phyloP scores from a whole-genome alignment of 306 rosid genomes.

The Quillaja saponaria region DNA sequence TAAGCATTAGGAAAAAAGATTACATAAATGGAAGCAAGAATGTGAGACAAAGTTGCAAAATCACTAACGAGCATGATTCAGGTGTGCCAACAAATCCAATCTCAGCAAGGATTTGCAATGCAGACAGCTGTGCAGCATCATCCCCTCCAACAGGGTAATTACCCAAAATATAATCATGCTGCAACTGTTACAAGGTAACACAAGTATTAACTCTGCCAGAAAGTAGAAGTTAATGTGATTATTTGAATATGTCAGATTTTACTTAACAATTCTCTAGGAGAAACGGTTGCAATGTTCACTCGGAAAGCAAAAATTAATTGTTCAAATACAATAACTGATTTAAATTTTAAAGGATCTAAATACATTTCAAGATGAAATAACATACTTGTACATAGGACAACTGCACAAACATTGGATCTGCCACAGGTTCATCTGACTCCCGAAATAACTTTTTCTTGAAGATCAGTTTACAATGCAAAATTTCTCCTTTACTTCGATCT shows the following conservation, averaged over 20 bases:
- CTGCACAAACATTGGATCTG: slow-evolving; percentile 91
- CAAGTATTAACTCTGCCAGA: slow-evolving; percentile 17
- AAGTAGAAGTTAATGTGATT: slow-evolving; percentile 24
- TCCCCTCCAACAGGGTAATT: slow-evolving; percentile 95
- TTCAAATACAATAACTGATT: background rate
- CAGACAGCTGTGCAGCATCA: slow-evolving; percentile 89
- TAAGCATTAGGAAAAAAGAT: background rate
- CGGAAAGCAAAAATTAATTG: background rate
- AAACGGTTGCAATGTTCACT: too few relatives aligned
- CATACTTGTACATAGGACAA: slow-evolving; percentile 88
- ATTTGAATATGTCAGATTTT: too few relatives aligned
- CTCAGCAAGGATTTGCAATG: slow-evolving; percentile 86
- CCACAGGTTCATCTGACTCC: slow-evolving; percentile 91
- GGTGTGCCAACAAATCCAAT: slow-evolving; percentile 71
- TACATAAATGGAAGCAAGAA: slow-evolving; percentile 7
- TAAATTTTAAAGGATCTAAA: background rate
- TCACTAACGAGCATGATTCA: slow-evolving; percentile 82
- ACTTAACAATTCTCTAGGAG: background rate
- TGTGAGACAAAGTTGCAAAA: slow-evolving; percentile 25
- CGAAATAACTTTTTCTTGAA: slow-evolving; percentile 87
- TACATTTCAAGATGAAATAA: slow-evolving; percentile 23
- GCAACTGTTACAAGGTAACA: slow-evolving; percentile 63
- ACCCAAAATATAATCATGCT: slow-evolving; percentile 90
- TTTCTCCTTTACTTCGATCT: slow-evolving; percentile 93
- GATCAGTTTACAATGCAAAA: slow-evolving; percentile 78